Percentiles rank a stretch among this genome's conserved stretches.
Evolutionary conservation across 805 yeast species (phyloP).

Genomic region (Metschnikowia picachoensis): DNA sequence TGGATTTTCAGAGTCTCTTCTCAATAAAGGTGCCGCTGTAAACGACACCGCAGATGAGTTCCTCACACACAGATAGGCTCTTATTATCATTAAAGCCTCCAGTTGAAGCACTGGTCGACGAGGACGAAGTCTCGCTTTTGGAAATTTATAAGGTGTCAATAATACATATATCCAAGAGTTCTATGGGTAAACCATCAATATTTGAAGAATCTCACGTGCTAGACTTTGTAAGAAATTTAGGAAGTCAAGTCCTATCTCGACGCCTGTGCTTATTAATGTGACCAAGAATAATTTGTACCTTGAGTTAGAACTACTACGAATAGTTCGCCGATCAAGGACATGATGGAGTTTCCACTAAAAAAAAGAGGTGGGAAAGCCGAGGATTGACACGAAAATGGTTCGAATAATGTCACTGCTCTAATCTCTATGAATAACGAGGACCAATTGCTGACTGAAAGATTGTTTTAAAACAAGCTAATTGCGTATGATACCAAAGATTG

Average conservation of each 20-base stretch:
- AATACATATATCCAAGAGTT: constrained; percentile 10
- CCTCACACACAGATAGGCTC: too few species aligned
- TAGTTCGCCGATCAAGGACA: constrained; percentile 11
- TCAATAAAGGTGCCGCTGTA: too few species aligned
- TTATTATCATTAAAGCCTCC: too few species aligned
- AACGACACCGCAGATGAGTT: too few species aligned
- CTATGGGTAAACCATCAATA: constrained; percentile 13
- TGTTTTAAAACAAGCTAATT: constrained; percentile 18
- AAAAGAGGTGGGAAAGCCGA: constrained; percentile 17
- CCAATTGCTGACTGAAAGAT: constrained; percentile 24
- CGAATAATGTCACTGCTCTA: constrained; percentile 25
- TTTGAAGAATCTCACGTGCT: constrained; percentile 5
- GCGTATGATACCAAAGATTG: constrained; percentile 19
- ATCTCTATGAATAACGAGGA: constrained; percentile 20
- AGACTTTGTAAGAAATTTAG: constrained; percentile 12
- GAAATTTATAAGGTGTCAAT: constrained; percentile 1
- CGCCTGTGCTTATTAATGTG: constrained; percentile 12
- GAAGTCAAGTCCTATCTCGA: constrained; percentile 16
- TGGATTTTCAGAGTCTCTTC: too few species aligned
- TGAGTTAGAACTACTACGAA: constrained; percentile 14
- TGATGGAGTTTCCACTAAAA: constrained; percentile 11
- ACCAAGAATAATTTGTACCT: constrained; percentile 15
- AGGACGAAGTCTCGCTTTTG: not conserved
- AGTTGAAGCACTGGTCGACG: constrained; percentile 6
- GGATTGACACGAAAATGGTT: constrained; percentile 13